These are phyloP conservation scores for Flammula alnicola DNA, from an alignment of 1,284 basidiomycete genomes.

Conservation along the genomic window DNA sequence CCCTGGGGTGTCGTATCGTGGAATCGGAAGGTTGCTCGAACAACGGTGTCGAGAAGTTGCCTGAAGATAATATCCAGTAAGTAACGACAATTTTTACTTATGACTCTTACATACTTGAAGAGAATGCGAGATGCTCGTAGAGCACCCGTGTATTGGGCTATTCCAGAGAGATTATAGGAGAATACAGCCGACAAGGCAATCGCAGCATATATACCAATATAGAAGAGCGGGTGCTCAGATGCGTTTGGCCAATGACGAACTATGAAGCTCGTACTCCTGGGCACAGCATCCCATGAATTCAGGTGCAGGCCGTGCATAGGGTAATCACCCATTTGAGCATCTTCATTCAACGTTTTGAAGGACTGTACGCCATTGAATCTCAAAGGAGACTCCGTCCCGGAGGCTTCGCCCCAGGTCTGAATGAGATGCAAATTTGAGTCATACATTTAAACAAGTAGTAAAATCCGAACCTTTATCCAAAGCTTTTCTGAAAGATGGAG, in stretches of 20 bases:
- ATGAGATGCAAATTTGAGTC: background rate
- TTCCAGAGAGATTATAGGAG: slow-evolving; percentile 47
- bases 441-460: background rate
- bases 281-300: slow-evolving; percentile 25
- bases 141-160: slow-evolving; percentile 65
- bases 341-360: slow-evolving; percentile 40
- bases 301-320: slow-evolving; percentile 40
- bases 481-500: slow-evolving; percentile 65
- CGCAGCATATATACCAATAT: slow-evolving; percentile 62
- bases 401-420: slow-evolving; percentile 65
- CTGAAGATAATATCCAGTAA: slow-evolving; percentile 23
- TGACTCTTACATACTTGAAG: slow-evolving; percentile 49
- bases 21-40: slow-evolving; percentile 56
- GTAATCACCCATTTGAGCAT: slow-evolving; percentile 44
- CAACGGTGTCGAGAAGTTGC: slow-evolving; percentile 58
- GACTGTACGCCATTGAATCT: slow-evolving; percentile 35
- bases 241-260: slow-evolving; percentile 45
- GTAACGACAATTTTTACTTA: background rate
- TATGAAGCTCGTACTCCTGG: slow-evolving; percentile 29
- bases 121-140: slow-evolving; percentile 61
- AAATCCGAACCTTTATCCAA: slow-evolving; percentile 78
- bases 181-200: slow-evolving; percentile 55
- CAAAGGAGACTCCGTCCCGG: slow-evolving; percentile 30
- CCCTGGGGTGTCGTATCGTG: slow-evolving; percentile 53
- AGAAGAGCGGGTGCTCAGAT: slow-evolving; percentile 62